These are phyloP conservation scores for Colletotrichum spaethianum DNA, from an alignment of 2,329 filamentous ascomycete species.

Conservation along the genomic window DNA sequence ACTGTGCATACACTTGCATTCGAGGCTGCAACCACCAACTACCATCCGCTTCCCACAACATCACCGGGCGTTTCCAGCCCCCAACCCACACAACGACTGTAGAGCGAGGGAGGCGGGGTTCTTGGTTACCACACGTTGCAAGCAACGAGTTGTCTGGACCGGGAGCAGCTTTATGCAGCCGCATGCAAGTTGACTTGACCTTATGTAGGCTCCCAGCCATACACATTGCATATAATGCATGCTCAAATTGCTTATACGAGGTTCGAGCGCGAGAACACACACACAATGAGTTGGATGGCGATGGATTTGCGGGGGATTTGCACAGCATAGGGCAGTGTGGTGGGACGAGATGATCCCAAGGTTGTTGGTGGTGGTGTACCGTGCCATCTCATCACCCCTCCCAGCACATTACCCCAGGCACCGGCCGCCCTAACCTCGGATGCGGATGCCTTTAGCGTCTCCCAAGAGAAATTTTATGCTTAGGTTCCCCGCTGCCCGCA, in stretches of 20 bases:
- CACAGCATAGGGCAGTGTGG: background rate
- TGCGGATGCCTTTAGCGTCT: background rate
- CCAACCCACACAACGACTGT: background rate
- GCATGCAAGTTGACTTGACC: background rate
- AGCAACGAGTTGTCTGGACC: background rate
- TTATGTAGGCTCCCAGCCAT: background rate
- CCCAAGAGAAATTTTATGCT: background rate
- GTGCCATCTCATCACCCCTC: constrained; percentile 1
- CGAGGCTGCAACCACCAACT: background rate
- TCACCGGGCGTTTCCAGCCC: background rate
- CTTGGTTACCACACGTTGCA: background rate
- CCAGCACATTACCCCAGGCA: constrained; percentile 1
- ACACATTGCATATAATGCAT: background rate
- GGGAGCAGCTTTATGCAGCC: background rate
- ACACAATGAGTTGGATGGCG: background rate
- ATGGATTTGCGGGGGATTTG: background rate
- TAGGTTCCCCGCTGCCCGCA: background rate
- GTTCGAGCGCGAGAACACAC: background rate
- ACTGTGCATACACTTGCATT: background rate
- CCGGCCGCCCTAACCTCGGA: background rate
- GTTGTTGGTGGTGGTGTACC: background rate
- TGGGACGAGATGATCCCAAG: background rate
- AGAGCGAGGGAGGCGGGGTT: too few species aligned
- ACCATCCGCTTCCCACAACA: background rate
- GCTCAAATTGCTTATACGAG: constrained; percentile 7